Conservation (phyloP, 2,329 filamentous ascomycete species). For the Celoporthe dispersa region DNA sequence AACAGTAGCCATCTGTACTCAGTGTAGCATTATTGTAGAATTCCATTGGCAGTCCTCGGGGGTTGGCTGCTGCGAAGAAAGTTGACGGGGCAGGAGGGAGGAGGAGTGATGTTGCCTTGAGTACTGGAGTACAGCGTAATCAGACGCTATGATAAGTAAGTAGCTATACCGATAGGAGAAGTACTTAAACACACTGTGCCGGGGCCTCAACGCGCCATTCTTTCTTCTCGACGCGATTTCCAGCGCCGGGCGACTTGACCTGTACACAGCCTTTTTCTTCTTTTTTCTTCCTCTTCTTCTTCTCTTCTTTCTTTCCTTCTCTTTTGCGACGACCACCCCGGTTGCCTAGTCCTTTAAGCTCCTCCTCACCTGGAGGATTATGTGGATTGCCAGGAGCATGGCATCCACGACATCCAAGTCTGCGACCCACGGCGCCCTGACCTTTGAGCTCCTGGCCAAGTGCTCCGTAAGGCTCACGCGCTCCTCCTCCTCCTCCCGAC, state of each 20-base stretch:
- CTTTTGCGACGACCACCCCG: not conserved
- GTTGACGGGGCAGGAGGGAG: not conserved
- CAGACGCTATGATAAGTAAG: too few relatives aligned
- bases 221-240: not conserved
- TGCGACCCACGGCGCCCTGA: slow-evolving; percentile 38
- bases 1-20: not conserved
- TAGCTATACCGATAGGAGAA: slow-evolving; percentile 1
- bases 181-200: slow-evolving; percentile 1
- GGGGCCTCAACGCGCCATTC: not conserved
- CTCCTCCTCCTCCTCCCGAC: not conserved
- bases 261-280: not conserved
- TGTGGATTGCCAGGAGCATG: slow-evolving; percentile 36
- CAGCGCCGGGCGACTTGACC: too few relatives aligned
- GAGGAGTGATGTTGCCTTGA: not conserved
- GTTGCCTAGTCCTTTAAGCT: not conserved
- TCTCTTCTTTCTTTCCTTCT: too few relatives aligned
- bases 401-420: slow-evolving; percentile 30
- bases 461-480: slow-evolving; percentile 63
- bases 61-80: not conserved
- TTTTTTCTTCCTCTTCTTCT: too few relatives aligned
- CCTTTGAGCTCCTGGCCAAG: slow-evolving; percentile 37
- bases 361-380: not conserved
- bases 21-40: not conserved
- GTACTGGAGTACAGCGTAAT: not conserved
- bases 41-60: not conserved